Evolutionary conservation across 2,329 filamentous ascomycete species (phyloP).

Genomic region (Arthrinium puccinioides): DNA sequence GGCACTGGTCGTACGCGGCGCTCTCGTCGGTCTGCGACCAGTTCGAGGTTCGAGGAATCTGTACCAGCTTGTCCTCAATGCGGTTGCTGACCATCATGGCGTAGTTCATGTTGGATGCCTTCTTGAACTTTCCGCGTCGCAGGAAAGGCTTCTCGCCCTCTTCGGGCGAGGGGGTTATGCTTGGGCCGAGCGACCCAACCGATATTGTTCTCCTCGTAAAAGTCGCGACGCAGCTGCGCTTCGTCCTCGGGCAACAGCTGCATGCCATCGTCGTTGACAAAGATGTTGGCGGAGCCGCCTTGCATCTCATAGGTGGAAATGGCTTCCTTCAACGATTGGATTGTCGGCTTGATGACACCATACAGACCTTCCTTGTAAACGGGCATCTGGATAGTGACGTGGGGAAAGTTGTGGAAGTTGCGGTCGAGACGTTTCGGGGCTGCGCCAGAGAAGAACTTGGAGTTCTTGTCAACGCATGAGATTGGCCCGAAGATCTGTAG

Average conservation of each 20-base stretch:
- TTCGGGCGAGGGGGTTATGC: constrained; percentile 43
- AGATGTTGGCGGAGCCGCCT: constrained; percentile 61
- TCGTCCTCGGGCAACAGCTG: constrained; percentile 47
- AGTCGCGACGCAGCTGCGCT: constrained; percentile 40
- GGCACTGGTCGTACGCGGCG: constrained; percentile 55
- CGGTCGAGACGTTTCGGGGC: constrained; percentile 28
- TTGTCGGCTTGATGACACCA: constrained; percentile 47
- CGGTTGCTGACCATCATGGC: constrained; percentile 60
- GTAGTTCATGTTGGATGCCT: constrained; percentile 70
- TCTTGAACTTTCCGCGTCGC: constrained; percentile 60
- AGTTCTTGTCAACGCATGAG: constrained; percentile 34
- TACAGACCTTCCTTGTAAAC: constrained; percentile 41
- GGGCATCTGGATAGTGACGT: constrained; percentile 42
- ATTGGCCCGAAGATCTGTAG: constrained; percentile 45
- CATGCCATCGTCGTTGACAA: constrained; percentile 63
- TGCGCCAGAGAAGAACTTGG: constrained; percentile 36
- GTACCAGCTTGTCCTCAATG: constrained; percentile 61
- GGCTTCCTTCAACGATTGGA: constrained; percentile 47
- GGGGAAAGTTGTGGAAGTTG: constrained; percentile 33
- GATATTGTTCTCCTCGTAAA: constrained; percentile 51
- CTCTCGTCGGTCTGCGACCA: constrained; percentile 67
- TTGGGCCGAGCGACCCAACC: constrained; percentile 47
- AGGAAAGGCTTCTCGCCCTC: constrained; percentile 44
- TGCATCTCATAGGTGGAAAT: constrained; percentile 53
- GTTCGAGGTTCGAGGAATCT: constrained; percentile 46